These are phyloP conservation scores for Phytophthora agathidicida DNA, from an alignment of 352 stramenopile species.

Conservation along the genomic window DNA sequence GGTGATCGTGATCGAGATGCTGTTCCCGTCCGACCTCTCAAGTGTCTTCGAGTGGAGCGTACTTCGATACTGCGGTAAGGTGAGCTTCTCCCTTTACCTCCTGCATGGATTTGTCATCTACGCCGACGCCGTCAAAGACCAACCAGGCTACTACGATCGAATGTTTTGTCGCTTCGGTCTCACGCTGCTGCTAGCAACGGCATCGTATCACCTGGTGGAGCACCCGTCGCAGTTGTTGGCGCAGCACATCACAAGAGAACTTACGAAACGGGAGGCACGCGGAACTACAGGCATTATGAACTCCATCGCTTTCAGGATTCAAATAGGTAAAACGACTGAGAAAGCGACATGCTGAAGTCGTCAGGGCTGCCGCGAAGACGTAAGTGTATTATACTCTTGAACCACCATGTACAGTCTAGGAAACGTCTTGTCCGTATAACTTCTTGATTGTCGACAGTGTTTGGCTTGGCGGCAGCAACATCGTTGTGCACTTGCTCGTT, in stretches of 20 bases:
- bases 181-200: constrained; percentile 30
- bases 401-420: too few species aligned
- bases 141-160: constrained; percentile 25
- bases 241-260: constrained; percentile 16
- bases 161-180: constrained; percentile 33
- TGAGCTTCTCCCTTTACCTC: constrained; percentile 54
- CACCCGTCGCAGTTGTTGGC: constrained; percentile 45
- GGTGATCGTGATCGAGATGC: constrained; percentile 41
- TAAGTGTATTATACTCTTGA: too few species aligned
- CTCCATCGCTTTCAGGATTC: too few species aligned
- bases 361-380: too few species aligned
- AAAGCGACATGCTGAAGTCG: too few species aligned
- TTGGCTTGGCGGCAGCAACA: too few species aligned
- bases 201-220: constrained; percentile 48
- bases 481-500: too few species aligned
- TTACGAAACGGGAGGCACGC: constrained; percentile 11
- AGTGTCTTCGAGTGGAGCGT: constrained; percentile 8
- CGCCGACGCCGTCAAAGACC: not conserved
- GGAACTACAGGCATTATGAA: too few species aligned
- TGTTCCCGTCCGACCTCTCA: constrained; percentile 28
- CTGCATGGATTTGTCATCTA: constrained; percentile 47
- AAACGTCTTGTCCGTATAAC: too few species aligned
- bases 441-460: too few species aligned
- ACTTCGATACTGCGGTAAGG: constrained; percentile 40
- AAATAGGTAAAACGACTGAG: too few species aligned